Percentiles rank a stretch among this genome's conserved stretches.
phyloP scores from a whole-genome alignment of 2,329 filamentous ascomycete species.

The Fonsecaea pedrosoi region DNA sequence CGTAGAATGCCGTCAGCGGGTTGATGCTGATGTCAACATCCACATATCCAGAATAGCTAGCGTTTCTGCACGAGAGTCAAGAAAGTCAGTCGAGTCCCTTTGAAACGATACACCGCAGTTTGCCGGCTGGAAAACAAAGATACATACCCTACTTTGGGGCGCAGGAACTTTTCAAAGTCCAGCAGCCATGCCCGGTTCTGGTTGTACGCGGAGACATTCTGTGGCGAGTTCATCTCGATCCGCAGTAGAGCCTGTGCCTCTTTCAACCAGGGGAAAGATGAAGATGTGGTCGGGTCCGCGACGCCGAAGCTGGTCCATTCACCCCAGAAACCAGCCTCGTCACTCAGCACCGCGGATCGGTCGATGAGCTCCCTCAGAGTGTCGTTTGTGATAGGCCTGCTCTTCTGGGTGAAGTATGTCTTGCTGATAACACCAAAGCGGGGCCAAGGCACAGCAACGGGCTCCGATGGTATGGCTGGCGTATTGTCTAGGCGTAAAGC shows the following conservation, averaged over 20 bases:
- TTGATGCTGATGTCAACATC: conserved; percentile 3
- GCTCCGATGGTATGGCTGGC: background rate
- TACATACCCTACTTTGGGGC: conserved; percentile 6
- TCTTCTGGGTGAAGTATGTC: conserved; percentile 5
- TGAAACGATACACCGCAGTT: background rate
- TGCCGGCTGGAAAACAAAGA: background rate
- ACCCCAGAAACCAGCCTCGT: conserved; percentile 1
- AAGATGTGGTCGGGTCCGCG: background rate
- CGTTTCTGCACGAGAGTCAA: background rate
- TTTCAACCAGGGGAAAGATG: background rate
- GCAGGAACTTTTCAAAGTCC: conserved; percentile 8
- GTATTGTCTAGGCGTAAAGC: background rate
- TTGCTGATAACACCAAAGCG: conserved; percentile 7
- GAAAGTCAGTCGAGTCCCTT: background rate
- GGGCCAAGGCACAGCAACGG: background rate
- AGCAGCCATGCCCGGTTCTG: conserved; percentile 4
- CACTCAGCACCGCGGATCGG: background rate
- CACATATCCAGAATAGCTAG: conserved; percentile 3
- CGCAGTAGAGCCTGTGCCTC: background rate
- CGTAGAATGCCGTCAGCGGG: conserved; percentile 5
- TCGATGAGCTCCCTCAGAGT: conserved; percentile 1
- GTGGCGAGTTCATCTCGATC: conserved; percentile 1
- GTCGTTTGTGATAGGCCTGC: background rate
- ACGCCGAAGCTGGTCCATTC: conserved; percentile 6
- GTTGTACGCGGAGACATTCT: background rate